Evolutionary conservation across 768 basidiomycete species (phyloP).

Genomic region (Boletus reticuloceps): DNA sequence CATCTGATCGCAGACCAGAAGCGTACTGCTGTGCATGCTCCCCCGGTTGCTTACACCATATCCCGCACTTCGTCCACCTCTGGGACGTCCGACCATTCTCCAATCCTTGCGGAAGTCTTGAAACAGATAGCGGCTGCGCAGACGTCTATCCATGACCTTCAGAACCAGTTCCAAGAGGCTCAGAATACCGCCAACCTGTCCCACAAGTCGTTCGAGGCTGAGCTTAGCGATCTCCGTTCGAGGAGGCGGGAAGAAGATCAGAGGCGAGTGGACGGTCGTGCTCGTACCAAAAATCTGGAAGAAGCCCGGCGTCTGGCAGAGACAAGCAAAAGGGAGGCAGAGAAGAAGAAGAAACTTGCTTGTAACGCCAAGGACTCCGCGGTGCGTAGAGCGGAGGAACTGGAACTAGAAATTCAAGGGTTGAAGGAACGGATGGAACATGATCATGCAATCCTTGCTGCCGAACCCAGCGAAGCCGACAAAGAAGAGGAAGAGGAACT

Average conservation of each 20-base stretch:
- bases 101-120: conserved; percentile 70
- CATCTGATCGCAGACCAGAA: conserved; percentile 24
- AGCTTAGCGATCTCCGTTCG: conserved; percentile 70
- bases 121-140: conserved; percentile 68
- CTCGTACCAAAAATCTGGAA: conserved; percentile 82
- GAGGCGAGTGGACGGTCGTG: conserved; percentile 71
- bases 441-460: conserved; percentile 52
- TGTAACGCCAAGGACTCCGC: conserved; percentile 64
- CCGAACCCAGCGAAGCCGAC: conserved; percentile 43
- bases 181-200: conserved; percentile 55
- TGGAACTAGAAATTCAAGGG: conserved; percentile 59
- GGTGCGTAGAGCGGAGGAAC: conserved; percentile 50
- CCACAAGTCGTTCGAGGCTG: conserved; percentile 62
- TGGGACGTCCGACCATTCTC: conserved; percentile 54
- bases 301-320: conserved; percentile 86
- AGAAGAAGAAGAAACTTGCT: conserved; percentile 79
- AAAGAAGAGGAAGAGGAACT: conserved; percentile 44
- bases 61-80: conserved; percentile 25
- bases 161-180: conserved; percentile 64
- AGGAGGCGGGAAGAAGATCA: conserved; percentile 83
- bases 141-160: conserved; percentile 62
- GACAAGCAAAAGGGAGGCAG: conserved; percentile 74
- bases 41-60: conserved; percentile 21
- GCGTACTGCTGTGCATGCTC: conserved; percentile 26
- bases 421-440: conserved; percentile 53